Evolutionary conservation across 352 stramenopile species (phyloP).

Genomic region (Phytopythium mirpurense): DNA sequence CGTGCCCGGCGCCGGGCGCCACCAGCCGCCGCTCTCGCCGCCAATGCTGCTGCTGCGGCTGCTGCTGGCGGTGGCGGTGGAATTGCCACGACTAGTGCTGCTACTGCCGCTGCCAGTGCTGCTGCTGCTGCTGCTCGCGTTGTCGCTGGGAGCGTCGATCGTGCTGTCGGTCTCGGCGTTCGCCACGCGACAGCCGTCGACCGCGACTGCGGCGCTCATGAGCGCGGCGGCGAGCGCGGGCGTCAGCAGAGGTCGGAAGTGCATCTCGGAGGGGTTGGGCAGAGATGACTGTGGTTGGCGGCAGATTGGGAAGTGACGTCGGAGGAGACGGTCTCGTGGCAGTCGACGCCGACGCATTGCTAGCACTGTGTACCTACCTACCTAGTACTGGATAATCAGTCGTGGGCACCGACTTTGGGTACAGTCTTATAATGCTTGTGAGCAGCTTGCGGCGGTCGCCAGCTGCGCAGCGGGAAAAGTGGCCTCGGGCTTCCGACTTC

Average conservation of each 20-base stretch:
- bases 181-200: neutral
- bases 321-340: too few relatives aligned
- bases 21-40: constrained; percentile 13
- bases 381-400: too few relatives aligned
- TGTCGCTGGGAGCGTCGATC: neutral
- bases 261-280: constrained; percentile 2
- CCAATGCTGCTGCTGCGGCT: neutral
- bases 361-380: too few relatives aligned
- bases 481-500: constrained; percentile 1
- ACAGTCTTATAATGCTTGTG: too few relatives aligned
- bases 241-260: neutral
- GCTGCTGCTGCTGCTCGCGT: neutral
- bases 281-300: neutral
- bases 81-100: neutral
- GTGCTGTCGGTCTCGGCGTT: neutral
- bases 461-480: constrained; percentile 1
- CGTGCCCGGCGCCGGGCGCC: constrained; percentile 30
- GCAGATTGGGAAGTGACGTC: constrained; percentile 8
- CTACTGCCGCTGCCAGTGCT: neutral
- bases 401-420: too few relatives aligned
- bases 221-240: neutral
- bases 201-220: neutral
- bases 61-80: neutral
- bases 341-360: neutral
- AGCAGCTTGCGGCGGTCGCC: neutral